Percentiles rank a stretch among this genome's conserved stretches.
Conservation (phyloP, 805 yeast species). For the Candida anglica region DNA sequence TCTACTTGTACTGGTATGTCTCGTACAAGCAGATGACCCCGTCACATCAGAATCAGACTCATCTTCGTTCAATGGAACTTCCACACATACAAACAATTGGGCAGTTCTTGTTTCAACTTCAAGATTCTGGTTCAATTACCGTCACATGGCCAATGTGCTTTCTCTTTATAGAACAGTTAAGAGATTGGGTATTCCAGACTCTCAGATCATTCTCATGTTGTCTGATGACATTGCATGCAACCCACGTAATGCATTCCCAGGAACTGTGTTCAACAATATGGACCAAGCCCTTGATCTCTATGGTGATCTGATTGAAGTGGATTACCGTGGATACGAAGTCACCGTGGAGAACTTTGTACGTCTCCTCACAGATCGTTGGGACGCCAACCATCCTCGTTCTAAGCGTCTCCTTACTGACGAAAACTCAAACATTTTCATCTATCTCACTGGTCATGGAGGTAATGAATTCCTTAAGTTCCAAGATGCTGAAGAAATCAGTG, state of each 20-base stretch:
- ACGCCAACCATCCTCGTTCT: conserved; percentile 87
- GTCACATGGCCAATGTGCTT: conserved; percentile 96
- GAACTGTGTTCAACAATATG: conserved; percentile 90
- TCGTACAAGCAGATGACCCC: background rate
- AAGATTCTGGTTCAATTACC: conserved; percentile 95
- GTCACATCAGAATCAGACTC: conserved; percentile 2
- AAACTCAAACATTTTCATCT: conserved; percentile 87
- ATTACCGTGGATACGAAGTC: conserved; percentile 95
- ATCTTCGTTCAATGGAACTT: conserved; percentile 3
- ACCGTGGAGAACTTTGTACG: conserved; percentile 97
- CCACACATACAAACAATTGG: conserved; percentile 64
- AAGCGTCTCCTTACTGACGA: conserved; percentile 91
- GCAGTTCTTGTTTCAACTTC: conserved; percentile 95
- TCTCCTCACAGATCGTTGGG: conserved; percentile 92
- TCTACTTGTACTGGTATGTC: too few relatives aligned
- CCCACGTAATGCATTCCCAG: conserved; percentile 93
- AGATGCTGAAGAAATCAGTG: conserved; percentile 96
- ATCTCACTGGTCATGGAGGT: conserved; percentile 99
- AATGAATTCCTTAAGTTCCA: conserved; percentile 95
- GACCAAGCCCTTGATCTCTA: conserved; percentile 89
- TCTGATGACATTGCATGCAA: conserved; percentile 98
- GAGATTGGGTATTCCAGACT: conserved; percentile 94
- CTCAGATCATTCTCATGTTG: conserved; percentile 92
- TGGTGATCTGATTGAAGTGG: conserved; percentile 94
- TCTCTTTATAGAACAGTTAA: conserved; percentile 95